These are phyloP conservation scores for Sideroxylon spinosum DNA, from an alignment of 179 eudicot genomes.

Conservation along the genomic window DNA sequence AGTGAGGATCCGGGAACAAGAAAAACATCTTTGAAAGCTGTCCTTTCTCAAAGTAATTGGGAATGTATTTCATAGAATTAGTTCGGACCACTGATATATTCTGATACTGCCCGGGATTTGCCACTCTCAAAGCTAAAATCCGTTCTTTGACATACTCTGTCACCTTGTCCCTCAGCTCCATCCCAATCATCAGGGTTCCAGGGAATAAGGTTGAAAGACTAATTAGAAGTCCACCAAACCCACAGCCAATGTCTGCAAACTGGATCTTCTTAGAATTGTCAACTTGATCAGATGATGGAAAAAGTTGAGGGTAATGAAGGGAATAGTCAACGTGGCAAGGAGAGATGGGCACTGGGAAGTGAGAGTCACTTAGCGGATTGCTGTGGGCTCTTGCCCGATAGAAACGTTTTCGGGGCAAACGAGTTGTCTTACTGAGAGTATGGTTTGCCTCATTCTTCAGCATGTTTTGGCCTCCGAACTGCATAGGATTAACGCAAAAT, in stretches of 20 bases:
- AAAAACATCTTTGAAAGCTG: conserved; percentile 90
- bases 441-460: conserved; percentile 34
- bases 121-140: conserved; percentile 54
- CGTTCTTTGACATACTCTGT: conserved; percentile 91
- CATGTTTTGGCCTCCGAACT: conserved; percentile 24
- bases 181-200: conserved; percentile 79
- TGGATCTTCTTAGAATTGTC: conserved; percentile 47
- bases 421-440: conserved; percentile 57
- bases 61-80: conserved; percentile 94
- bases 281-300: conserved; percentile 31
- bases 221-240: conserved; percentile 87
- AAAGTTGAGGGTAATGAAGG: conserved; percentile 57
- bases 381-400: conserved; percentile 96
- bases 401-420: conserved; percentile 83
- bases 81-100: conserved; percentile 82
- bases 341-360: conserved; percentile 80
- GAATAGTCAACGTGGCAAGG: conserved; percentile 70
- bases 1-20: conserved; percentile 92
- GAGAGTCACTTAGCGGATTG: conserved; percentile 91
- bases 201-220: conserved; percentile 76
- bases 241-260: conserved; percentile 98
- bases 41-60: conserved; percentile 81
- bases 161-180: conserved; percentile 93
- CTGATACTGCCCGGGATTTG: conserved; percentile 69
- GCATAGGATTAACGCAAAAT: not conserved